Evolutionary conservation across 2,329 filamentous ascomycete genomes (phyloP).

Genomic region (Neopestalotiopsis rosae): DNA sequence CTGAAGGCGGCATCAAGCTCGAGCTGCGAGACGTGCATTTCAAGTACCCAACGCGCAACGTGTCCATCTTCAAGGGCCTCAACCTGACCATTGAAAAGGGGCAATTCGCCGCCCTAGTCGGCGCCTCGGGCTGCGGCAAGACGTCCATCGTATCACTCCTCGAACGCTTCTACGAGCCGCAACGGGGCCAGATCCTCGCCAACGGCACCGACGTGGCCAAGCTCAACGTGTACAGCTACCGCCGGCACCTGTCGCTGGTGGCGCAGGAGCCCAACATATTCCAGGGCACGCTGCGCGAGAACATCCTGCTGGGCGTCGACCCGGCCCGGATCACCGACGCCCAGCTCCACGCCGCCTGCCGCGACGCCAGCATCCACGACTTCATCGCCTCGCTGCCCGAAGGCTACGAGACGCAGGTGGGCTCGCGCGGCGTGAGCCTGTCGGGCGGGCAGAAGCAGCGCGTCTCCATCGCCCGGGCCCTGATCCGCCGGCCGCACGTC

Average conservation of each 20-base stretch:
- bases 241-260: conserved; percentile 70
- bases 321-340: conserved; percentile 53
- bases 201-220: conserved; percentile 64
- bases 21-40: conserved; percentile 64
- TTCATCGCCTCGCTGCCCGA: conserved; percentile 72
- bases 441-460: conserved; percentile 78
- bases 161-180: conserved; percentile 74
- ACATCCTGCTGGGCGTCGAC: conserved; percentile 69
- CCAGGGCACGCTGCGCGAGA: conserved; percentile 66
- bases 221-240: conserved; percentile 66
- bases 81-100: conserved; percentile 70
- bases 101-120: conserved; percentile 74
- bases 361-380: conserved; percentile 71
- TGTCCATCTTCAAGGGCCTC: conserved; percentile 64
- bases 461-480: conserved; percentile 71
- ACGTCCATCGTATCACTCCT: conserved; percentile 71
- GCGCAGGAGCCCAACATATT: conserved; percentile 78
- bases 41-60: conserved; percentile 63
- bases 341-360: conserved; percentile 57
- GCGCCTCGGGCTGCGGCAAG: conserved; percentile 74
- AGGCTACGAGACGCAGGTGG: conserved; percentile 71
- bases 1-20: conserved; percentile 58
- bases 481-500: conserved; percentile 69
- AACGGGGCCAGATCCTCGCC: conserved; percentile 67
- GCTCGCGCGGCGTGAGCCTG: conserved; percentile 68